Conservation (phyloP, 176 grass and related monocot genomes). For the Ampelocalamus luodianensis region DNA sequence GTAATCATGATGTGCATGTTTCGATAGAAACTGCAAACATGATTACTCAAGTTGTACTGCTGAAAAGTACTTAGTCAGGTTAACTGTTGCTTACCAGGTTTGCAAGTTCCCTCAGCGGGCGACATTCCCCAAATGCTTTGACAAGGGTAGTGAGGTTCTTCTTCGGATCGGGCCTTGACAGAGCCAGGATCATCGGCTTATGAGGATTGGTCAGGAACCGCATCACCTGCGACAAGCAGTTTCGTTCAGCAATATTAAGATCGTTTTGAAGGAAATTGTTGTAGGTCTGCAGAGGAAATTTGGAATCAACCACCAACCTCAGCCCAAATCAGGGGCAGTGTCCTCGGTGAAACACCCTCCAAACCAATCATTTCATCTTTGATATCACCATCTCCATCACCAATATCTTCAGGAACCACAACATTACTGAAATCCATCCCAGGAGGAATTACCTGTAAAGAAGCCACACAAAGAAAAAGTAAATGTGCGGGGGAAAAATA, state of each 20-base stretch:
- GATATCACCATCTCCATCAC: constrained; percentile 70
- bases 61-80: constrained; percentile 44
- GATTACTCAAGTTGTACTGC: neutral
- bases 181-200: constrained; percentile 91
- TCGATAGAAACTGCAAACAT: constrained; percentile 18
- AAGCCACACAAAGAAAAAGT: neutral
- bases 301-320: constrained; percentile 62
- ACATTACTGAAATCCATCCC: constrained; percentile 99
- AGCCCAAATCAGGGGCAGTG: constrained; percentile 80
- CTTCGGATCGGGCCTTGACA: constrained; percentile 93
- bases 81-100: too few species aligned
- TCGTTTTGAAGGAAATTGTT: neutral
- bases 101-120: constrained; percentile 86
- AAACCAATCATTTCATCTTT: constrained; percentile 67
- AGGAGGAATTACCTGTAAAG: constrained; percentile 89
- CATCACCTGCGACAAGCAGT: constrained; percentile 62
- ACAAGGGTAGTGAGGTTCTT: constrained; percentile 96
- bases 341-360: constrained; percentile 71
- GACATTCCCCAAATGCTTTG: constrained; percentile 94
- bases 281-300: neutral
- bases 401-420: constrained; percentile 65
- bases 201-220: constrained; percentile 94
- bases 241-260: constrained; percentile 8
- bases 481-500: too few species aligned
- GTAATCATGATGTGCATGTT: constrained; percentile 13